Evolutionary conservation across 352 stramenopile genomes (phyloP), one percentile per base, ranked within the genome.

Genomic region (Globisporangium okanoganense): DNA sequence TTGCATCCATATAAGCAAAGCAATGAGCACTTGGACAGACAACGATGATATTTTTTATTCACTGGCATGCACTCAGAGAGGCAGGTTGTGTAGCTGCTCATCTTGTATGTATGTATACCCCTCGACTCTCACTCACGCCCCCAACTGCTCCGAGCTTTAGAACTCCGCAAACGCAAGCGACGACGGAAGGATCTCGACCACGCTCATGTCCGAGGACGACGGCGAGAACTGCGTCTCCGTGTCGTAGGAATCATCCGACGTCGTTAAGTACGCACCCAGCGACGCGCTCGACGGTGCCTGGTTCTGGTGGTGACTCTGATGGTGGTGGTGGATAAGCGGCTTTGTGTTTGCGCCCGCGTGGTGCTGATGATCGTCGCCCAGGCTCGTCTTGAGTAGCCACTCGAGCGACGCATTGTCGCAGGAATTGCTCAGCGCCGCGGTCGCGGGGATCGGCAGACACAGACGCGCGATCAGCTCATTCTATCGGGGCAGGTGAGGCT

Each of bases 361-460:
- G 33, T 50, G 40, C 22, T 25, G 20, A 40, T 58, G 33, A 40
- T 90, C 79, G 20, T 90, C 81, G n/a, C 60, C 45, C 36, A 67
- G 62, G n/a, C 73, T 75, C 4, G 73, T 73, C 48, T 78, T 80
- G 54, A 91, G 70, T 20, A 88, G 67, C 79, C 78, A 88, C 65
- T 91, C 82, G 35, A 88, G 72, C 35, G 82, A 72, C 2, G 36
- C 57, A 20, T 43, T 73, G 22, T 88, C 81, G 24, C 38, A 70
- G 2, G 56, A 58, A 12, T 12, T 61, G 51, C 20, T 44, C 40
- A 64, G 58, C 14, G 56, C 50, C 8, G 60, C 52, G 13, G 51
- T 44, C 13, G 58, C 47, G 4, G 62, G 27, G 58, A 50, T 55
- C 33, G 25, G 45, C 54, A 62, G 43, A 72, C 65, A 43, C 56